Base-by-base conservation (phyloP, 2,329 filamentous ascomycete species). In the Alternaria atra region DNA sequence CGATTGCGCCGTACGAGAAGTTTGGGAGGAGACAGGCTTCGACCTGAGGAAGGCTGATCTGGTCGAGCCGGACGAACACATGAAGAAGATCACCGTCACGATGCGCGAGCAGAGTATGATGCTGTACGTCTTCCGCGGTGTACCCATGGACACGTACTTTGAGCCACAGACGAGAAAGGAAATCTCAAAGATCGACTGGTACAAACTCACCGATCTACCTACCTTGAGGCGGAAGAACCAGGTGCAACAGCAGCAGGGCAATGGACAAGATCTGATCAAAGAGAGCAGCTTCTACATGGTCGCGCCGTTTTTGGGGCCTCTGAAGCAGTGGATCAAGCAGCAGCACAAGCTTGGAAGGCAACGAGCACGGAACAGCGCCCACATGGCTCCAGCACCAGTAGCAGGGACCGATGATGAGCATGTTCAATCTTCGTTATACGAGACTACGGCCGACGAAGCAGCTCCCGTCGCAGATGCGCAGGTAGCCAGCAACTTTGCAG, bases 221-320 rank as follows among this genome's bases (percentile, higher is more conserved):
- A 92, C 91, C 0, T 89, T 92, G 71, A 89, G 89, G 56, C 91
- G 91, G 77, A 88, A 85, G 68, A 82, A 82, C 12, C 84, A 87
- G 55, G 85, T 88, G n/a, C 85, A 88, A 44, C 85, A 87, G 46
- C 85, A 51, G 12, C 57, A 90, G 52, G 81, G 79, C 13, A 78
- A 77, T 34, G 82, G 82, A 13, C 84, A 85, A 35, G 84, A 86
- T 12, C 80, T 81, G 30, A 80, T 87, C 12, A 92, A 90, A 69
- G 89, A 89, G 40, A 93, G 92, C 77, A 97, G 94, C 74, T 98
- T 97, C 77, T 99, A 97, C 80, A 97, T 98, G 92, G 95, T 99
- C 17, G 93, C 93, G 0, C 94, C 94, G 0, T 99, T 99, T 75
- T 83, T 98, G 55, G 89, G 89, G 1, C 91, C 89, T 6, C 80